Evolutionary conservation across 2,329 filamentous ascomycete genomes (phyloP), one percentile per base, ranked within the genome.

Genomic region (Talaromyces sp.): DNA sequence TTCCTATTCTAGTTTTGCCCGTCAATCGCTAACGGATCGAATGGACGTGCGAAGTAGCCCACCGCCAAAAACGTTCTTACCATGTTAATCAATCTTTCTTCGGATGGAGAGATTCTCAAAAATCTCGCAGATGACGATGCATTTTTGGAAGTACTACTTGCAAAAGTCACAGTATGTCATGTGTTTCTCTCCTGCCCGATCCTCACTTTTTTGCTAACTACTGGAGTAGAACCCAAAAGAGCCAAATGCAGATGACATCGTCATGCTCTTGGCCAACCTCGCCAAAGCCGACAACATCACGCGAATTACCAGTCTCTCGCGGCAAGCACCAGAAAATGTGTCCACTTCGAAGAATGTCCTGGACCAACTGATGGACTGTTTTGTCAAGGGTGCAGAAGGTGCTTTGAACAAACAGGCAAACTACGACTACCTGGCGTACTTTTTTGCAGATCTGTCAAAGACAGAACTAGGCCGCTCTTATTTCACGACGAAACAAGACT

Each of bases 261-360:
- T 92, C 53, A 98, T 97, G 92, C 84, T 99, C 15, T 83, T 98
- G 27, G 92, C 95, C 73, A 99, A 99, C 72, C 81, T 99, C 58
- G 85, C 88, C 62, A 98, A 98, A 78, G 89, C 85, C 64, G 87
- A 93, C 67, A 82, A 82, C 6, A 76, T 96, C 61, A 88, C 89
- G 65, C 82, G 83, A 51, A 80, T 97, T 4, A 76, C 93, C 11
- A 80, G 82, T 4, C 80, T 89, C 60, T 89, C 88, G 70, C 2
- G 62, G 44, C 84, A 87, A 60, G 81, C 82, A n/a, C 30, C 30
- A 55, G 56, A 58, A 6, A 30, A 58, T n/a, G 84, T 96, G 7
- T 87, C 85, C 6, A 89, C 86, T 1, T 90, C 91, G 47, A 84
- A 88, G 39, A 82, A 85, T 62, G 88, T 91, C 4, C 85, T 98